A percentile compares a stretch with the other conserved stretches of the same genome.
phyloP scores from a whole-genome alignment of 345 rosid species.

The Ceriops zippeliana region DNA sequence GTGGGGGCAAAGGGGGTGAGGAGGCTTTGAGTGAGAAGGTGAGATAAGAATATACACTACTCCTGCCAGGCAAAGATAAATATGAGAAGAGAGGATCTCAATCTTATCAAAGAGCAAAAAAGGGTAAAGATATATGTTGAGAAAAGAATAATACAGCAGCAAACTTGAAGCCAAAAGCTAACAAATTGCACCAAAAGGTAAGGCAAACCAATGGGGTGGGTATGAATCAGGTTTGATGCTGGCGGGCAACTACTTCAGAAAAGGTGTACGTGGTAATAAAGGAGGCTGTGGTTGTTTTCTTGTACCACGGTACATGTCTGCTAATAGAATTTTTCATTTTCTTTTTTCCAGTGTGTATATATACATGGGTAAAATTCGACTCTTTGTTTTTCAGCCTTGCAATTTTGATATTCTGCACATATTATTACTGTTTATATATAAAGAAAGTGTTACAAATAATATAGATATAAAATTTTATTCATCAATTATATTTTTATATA shows the following conservation, averaged over 20 bases:
- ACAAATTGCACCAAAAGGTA: not conserved
- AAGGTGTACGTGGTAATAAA: too few relatives aligned
- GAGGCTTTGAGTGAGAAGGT: constrained; percentile 35
- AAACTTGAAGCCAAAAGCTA: constrained; percentile 3
- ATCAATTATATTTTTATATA: too few relatives aligned
- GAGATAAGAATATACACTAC: constrained; percentile 29
- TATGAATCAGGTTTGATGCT: constrained; percentile 16
- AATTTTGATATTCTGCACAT: too few relatives aligned
- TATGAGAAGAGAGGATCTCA: not conserved
- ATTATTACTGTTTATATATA: too few relatives aligned
- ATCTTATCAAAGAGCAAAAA: not conserved
- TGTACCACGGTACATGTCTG: too few relatives aligned
- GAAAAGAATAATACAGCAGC: not conserved
- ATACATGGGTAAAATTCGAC: too few relatives aligned
- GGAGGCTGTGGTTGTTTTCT: too few relatives aligned
- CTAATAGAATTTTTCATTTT: too few relatives aligned
- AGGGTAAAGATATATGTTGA: not conserved
- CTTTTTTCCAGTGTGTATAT: too few relatives aligned
- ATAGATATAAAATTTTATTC: too few relatives aligned
- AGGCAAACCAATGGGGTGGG: constrained; percentile 12
- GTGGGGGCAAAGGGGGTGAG: not conserved
- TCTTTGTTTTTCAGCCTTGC: too few relatives aligned
- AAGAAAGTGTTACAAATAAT: too few relatives aligned
- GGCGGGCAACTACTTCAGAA: not conserved
- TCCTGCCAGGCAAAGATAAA: not conserved